Percentiles rank a stretch among this genome's conserved stretches.
phyloP scores from a whole-genome alignment of 2,329 filamentous ascomycete species.

The Raffaelea albimanens region DNA sequence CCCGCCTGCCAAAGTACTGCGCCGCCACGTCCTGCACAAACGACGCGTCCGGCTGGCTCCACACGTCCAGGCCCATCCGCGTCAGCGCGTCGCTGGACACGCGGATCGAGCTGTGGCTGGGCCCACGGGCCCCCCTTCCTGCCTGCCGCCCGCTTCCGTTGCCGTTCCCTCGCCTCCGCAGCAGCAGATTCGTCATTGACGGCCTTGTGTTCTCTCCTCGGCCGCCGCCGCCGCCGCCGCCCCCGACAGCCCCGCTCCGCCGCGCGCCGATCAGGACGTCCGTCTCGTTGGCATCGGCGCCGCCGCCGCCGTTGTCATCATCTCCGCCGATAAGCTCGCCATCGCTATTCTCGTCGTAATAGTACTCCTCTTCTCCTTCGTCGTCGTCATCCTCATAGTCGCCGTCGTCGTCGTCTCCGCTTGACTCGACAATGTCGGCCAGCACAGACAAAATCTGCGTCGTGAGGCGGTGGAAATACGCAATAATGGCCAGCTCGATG shows the following conservation, averaged over 20 bases:
- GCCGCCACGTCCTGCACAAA: slow-evolving; percentile 56
- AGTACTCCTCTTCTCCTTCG: slow-evolving; percentile 6
- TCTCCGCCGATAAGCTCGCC: background rate
- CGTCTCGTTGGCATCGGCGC: background rate
- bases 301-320: background rate
- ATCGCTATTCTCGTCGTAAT: slow-evolving; percentile 1
- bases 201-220: background rate
- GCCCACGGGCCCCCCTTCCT: background rate
- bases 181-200: slow-evolving; percentile 3
- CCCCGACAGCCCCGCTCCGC: slow-evolving; percentile 6
- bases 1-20: slow-evolving; percentile 57
- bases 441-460: slow-evolving; percentile 54
- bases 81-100: slow-evolving; percentile 57
- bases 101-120: slow-evolving; percentile 29
- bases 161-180: background rate
- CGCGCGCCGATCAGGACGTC: slow-evolving; percentile 6
- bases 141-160: slow-evolving; percentile 3
- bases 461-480: slow-evolving; percentile 73
- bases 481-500: slow-evolving; percentile 62
- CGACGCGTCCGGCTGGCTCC: slow-evolving; percentile 60
- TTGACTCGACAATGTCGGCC: slow-evolving; percentile 46
- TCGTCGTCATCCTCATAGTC: slow-evolving; percentile 16
- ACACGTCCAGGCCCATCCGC: slow-evolving; percentile 67
- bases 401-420: slow-evolving; percentile 33
- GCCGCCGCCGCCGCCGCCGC: slow-evolving; percentile 1